Conservation (phyloP, 2,329 filamentous ascomycete species). For the Pseudocercospora cruenta region DNA sequence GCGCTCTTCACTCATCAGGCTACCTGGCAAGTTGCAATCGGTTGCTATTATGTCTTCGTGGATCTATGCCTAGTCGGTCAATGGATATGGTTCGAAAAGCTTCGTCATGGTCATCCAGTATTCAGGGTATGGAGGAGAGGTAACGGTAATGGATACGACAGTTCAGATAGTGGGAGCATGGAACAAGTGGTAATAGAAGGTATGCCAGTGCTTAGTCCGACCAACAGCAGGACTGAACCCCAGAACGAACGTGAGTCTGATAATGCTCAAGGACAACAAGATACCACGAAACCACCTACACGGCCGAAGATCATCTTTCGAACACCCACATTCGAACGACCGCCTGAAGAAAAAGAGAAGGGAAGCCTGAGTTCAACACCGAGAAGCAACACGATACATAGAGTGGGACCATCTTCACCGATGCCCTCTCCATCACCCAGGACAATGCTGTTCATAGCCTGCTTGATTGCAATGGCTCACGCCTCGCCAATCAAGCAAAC, state of each 20-base stretch:
- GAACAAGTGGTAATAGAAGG: constrained; percentile 40
- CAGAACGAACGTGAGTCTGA: constrained; percentile 4
- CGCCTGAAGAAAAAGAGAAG: constrained; percentile 34
- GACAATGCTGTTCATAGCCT: constrained; percentile 51
- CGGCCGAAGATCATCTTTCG: constrained; percentile 38
- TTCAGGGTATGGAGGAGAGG: constrained; percentile 39
- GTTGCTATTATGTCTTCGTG: constrained; percentile 68
- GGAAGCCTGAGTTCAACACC: constrained; percentile 29
- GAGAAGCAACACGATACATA: constrained; percentile 33
- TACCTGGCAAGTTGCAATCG: constrained; percentile 67
- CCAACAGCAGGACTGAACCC: constrained; percentile 9
- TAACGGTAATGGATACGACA: constrained; percentile 18
- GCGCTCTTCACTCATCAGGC: constrained; percentile 67
- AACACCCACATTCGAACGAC: constrained; percentile 35
- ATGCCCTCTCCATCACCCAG: constrained; percentile 52
- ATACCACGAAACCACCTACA: constrained; percentile 19
- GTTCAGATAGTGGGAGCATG: constrained; percentile 27
- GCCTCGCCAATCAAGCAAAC: constrained; percentile 38
- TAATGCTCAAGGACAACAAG: constrained; percentile 19
- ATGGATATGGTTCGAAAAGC: constrained; percentile 67
- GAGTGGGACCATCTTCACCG: constrained; percentile 40
- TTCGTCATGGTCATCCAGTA: constrained; percentile 54
- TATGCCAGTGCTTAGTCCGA: constrained; percentile 27
- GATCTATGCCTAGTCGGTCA: constrained; percentile 65
- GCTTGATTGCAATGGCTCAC: constrained; percentile 49